Conservation (phyloP, 352 stramenopile species). For the Pythium dissimile region DNA sequence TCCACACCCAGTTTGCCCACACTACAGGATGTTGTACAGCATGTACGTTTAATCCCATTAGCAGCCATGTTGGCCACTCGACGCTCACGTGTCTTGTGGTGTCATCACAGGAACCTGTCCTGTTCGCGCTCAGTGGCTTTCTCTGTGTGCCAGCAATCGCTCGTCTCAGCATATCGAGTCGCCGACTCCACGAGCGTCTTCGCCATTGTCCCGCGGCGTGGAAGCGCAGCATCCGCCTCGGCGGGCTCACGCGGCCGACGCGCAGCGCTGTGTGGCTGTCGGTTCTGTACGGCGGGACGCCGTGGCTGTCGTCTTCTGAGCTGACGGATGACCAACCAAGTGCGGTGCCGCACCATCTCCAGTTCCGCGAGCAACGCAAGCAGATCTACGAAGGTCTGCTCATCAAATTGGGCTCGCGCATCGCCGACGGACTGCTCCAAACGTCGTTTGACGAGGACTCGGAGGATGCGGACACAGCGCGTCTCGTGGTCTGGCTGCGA, state of each 20-base stretch:
- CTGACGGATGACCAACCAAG: not conserved
- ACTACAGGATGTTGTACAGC: not conserved
- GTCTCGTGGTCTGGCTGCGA: slow-evolving; percentile 65
- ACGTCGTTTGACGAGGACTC: slow-evolving; percentile 36
- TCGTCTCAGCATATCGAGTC: slow-evolving; percentile 40
- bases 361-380: slow-evolving; percentile 30
- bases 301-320: slow-evolving; percentile 31
- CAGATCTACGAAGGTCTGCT: slow-evolving; percentile 71
- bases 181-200: slow-evolving; percentile 34
- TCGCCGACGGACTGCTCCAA: slow-evolving; percentile 31
- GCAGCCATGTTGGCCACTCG: too few species aligned
- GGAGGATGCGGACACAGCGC: slow-evolving; percentile 37
- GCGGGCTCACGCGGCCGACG: slow-evolving; percentile 37
- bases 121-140: slow-evolving; percentile 7
- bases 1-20: not conserved
- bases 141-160: slow-evolving; percentile 12
- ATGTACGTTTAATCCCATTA: slow-evolving; percentile 1
- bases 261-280: slow-evolving; percentile 66
- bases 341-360: slow-evolving; percentile 36
- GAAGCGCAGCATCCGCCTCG: slow-evolving; percentile 68
- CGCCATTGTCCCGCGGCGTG: slow-evolving; percentile 48
- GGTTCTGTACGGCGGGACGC: slow-evolving; percentile 55
- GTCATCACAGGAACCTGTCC: not conserved
- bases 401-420: slow-evolving; percentile 42
- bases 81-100: not conserved